Evolutionary conservation across 148 eudicot genomes (phyloP), one percentile per base, ranked within the genome.

Genomic region (Pharnaceum exiguum): DNA sequence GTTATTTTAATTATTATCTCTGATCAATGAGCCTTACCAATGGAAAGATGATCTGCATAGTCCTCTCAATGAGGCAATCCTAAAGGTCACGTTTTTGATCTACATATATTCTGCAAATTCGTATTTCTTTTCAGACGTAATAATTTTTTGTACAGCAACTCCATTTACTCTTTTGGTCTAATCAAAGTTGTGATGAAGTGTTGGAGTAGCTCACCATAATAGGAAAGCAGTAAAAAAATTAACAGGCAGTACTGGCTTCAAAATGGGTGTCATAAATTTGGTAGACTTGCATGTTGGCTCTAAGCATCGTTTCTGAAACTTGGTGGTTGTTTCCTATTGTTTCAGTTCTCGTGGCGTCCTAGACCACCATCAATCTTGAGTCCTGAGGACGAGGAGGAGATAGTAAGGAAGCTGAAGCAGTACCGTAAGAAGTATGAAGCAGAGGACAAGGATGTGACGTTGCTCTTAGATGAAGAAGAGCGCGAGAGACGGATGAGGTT

Each of bases 381-480:
- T 42, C 71, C 89, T 1, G 99, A 88, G 71, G 85, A 88, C 60
- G 99, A 93, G 61, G 99, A 93, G 35, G 99, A 93, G 61, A 85
- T 88, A 47, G 78, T 85, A 23, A 93, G 88, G 77, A 88, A 93
- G 55, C 54, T 93, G 44, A 88, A 83, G 79, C 85, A 85, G 46
- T 93, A 85, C 68, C 88, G 90, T 60, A 93, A 85, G 80, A 93
- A 81, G 71, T 88, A 88, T 24, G 98, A 88, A 62, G 95, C 79
- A 0, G 91, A 89, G 57, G 99, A 89, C 64, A 96, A 93, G 35
- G 99, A 93, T 44, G 90, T 93, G 9, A 85, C 91, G 0, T 24
- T 81, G 74, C 69, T 75, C 10, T 70, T 89, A 57, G 86, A 95
- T n/a, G 95, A 85, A 69, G 96, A 93, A 70, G 99, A 93, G 8